Evolutionary conservation across 106 monocot species (phyloP).

Genomic region (Ottelia alismoides): DNA sequence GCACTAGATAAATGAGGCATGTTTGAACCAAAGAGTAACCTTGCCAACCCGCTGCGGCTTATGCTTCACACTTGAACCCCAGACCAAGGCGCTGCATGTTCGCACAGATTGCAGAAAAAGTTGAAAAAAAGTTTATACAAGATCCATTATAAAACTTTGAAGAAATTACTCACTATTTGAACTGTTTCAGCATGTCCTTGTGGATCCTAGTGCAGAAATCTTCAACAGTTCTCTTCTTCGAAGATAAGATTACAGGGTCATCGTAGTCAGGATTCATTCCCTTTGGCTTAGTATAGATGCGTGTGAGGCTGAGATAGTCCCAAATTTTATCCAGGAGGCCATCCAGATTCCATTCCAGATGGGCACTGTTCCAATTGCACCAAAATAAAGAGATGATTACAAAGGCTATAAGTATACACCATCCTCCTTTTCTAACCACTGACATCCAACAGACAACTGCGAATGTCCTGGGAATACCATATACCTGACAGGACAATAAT

Average conservation of each 20-base stretch:
- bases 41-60: slow-evolving; percentile 97
- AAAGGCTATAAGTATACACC: no score
- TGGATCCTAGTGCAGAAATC: slow-evolving; percentile 88
- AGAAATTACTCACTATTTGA: slow-evolving; percentile 68
- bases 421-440: no score
- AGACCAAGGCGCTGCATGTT: slow-evolving; percentile 67
- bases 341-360: slow-evolving; percentile 98
- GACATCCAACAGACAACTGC: no score
- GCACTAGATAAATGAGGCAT: no score
- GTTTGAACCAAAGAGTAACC: no score
- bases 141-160: background rate
- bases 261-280: slow-evolving; percentile 98
- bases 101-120: background rate
- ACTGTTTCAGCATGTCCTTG: slow-evolving; percentile 97
- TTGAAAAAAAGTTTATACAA: background rate
- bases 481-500: slow-evolving; percentile 78
- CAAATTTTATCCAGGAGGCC: slow-evolving; percentile 85
- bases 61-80: slow-evolving; percentile 97
- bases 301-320: slow-evolving; percentile 83
- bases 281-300: slow-evolving; percentile 97
- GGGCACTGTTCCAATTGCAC: no score
- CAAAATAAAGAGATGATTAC: no score
- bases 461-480: no score
- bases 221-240: slow-evolving; percentile 69
- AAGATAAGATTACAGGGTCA: slow-evolving; percentile 92